These are phyloP conservation scores for Apiospora hydei DNA, from an alignment of 2,329 filamentous ascomycete genomes.

Conservation along the genomic window DNA sequence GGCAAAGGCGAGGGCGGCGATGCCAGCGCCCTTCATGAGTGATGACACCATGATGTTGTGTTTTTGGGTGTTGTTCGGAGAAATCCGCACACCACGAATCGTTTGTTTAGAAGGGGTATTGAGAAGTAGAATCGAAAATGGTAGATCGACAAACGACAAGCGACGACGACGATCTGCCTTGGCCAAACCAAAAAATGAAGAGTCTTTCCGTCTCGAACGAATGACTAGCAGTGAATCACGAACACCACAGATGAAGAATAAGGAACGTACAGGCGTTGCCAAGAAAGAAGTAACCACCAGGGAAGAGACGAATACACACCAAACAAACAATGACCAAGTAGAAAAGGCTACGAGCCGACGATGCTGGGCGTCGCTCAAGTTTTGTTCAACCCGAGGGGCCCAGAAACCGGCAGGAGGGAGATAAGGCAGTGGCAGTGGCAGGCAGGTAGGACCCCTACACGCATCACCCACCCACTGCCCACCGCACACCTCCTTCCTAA, in stretches of 20 bases:
- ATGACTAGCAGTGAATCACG: constrained; percentile 4
- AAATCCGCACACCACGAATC: not conserved
- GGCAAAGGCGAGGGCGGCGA: constrained; percentile 21
- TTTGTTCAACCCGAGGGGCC: not conserved
- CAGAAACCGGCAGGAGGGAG: not conserved
- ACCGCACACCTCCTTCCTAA: no score
- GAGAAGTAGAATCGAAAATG: not conserved
- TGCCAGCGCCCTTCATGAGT: not conserved
- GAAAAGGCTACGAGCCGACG: not conserved
- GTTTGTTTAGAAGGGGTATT: not conserved
- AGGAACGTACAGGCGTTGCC: constrained; percentile 12
- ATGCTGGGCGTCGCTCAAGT: constrained; percentile 13
- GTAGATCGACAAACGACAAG: not conserved
- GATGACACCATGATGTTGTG: constrained; percentile 18
- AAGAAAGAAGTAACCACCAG: constrained; percentile 18
- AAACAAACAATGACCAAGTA: constrained; percentile 20
- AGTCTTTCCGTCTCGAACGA: constrained; percentile 13
- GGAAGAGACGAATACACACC: constrained; percentile 12
- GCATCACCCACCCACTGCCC: no score
- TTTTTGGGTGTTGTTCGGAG: not conserved
- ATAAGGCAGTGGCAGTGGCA: no score
- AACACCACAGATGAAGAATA: not conserved
- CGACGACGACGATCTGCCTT: not conserved
- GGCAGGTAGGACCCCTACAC: not conserved
- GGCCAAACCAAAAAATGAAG: not conserved